phyloP scores from a whole-genome alignment of 2,329 filamentous ascomycete species.

The Talaromyces sp. region DNA sequence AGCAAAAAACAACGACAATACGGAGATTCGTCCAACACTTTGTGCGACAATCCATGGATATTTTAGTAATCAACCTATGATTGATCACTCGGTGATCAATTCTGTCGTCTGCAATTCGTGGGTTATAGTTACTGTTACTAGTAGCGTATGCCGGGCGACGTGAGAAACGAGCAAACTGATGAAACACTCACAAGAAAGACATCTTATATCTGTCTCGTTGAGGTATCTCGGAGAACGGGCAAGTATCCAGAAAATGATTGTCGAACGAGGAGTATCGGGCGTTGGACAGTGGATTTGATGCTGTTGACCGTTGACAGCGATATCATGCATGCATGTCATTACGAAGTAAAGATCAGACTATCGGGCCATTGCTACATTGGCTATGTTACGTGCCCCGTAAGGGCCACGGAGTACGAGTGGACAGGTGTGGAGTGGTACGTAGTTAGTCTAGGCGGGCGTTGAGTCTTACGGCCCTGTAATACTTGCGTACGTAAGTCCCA shows the following conservation, averaged over 20 bases:
- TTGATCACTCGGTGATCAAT: not conserved
- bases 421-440: not conserved
- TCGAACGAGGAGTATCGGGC: not conserved
- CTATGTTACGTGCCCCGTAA: not conserved
- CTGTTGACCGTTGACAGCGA: not conserved
- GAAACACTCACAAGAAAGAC: not conserved
- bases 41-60: not conserved
- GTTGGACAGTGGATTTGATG: not conserved
- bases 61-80: not conserved
- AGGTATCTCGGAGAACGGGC: not conserved
- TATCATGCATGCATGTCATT: not conserved
- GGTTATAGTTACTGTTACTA: not conserved
- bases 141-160: not conserved
- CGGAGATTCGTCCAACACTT: not conserved
- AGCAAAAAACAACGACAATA: not conserved
- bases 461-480: not conserved
- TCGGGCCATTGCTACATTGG: not conserved
- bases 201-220: not conserved
- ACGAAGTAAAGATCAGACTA: not conserved
- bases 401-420: not conserved
- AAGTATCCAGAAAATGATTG: not conserved
- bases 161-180: not conserved
- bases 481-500: not conserved
- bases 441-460: not conserved
- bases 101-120: not conserved